phyloP scores from a whole-genome alignment of 2,329 filamentous ascomycete genomes.

The Rugonectria rugulosa region DNA sequence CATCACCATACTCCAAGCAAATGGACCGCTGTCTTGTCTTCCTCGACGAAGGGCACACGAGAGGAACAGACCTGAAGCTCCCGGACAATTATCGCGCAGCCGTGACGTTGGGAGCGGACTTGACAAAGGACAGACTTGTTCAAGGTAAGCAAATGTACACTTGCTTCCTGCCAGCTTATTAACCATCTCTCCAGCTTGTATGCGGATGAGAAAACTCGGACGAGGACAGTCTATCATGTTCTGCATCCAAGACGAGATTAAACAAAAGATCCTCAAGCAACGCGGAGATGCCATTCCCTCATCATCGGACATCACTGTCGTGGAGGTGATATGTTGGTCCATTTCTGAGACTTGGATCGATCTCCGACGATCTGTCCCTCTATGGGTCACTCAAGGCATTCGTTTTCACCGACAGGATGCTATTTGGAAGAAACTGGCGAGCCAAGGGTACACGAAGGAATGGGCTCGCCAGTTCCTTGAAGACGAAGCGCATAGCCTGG shows the following conservation, averaged over 20 bases:
- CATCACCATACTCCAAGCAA: constrained; percentile 64
- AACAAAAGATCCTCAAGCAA: constrained; percentile 65
- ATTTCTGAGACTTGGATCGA: constrained; percentile 47
- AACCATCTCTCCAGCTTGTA: constrained; percentile 59
- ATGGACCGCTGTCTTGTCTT: constrained; percentile 70
- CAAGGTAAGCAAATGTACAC: constrained; percentile 60
- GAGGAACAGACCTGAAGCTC: constrained; percentile 72
- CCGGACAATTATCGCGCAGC: constrained; percentile 66
- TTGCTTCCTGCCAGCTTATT: not conserved
- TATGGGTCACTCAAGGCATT: constrained; percentile 51
- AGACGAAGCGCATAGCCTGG: constrained; percentile 59
- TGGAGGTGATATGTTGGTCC: constrained; percentile 66
- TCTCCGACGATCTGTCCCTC: constrained; percentile 15
- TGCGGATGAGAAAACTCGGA: constrained; percentile 75
- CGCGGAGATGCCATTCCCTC: constrained; percentile 2
- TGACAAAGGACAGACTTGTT: constrained; percentile 74
- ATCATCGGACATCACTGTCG: constrained; percentile 47
- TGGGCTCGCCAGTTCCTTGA: constrained; percentile 59
- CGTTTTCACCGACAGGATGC: constrained; percentile 50
- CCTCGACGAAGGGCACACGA: constrained; percentile 74
- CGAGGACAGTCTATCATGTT: constrained; percentile 71
- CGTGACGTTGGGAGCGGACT: constrained; percentile 68
- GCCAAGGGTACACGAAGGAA: not conserved
- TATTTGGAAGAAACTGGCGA: constrained; percentile 41
- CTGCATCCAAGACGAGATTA: constrained; percentile 65